Conservation (phyloP, 2,329 filamentous ascomycete species). For the Zalaria sp. region DNA sequence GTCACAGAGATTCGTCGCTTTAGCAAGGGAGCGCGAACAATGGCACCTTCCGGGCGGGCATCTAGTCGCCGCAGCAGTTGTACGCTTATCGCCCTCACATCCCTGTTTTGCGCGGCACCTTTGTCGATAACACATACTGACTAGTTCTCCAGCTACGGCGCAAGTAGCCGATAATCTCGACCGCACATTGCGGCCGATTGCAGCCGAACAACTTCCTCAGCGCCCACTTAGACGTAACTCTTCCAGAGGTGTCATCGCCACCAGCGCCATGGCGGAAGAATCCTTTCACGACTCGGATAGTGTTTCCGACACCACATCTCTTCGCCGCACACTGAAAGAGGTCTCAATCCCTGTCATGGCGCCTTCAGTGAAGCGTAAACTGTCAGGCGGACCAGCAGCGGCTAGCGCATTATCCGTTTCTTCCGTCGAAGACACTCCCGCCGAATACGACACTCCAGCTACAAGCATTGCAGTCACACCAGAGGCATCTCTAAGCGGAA, state of each 20-base stretch:
- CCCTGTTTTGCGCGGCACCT: no score
- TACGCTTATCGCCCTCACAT: no score
- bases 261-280: not conserved
- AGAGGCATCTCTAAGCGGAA: constrained; percentile 24
- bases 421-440: constrained; percentile 23
- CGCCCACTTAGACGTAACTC: not conserved
- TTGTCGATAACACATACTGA: no score
- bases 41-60: no score
- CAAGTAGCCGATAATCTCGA: no score
- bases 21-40: no score
- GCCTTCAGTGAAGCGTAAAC: not conserved
- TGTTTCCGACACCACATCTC: not conserved
- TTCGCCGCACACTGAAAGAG: not conserved
- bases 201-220: not conserved
- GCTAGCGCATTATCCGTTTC: constrained; percentile 7
- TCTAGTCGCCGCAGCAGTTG: no score
- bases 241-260: not conserved
- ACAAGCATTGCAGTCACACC: constrained; percentile 47
- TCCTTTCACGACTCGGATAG: not conserved
- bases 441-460: constrained; percentile 45
- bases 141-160: no score
- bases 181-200: no score
- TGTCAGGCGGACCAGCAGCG: not conserved
- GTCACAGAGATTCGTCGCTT: no score
- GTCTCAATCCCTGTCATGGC: not conserved